These are phyloP conservation scores for Trichothecium roseum DNA, from an alignment of 2,329 filamentous ascomycete genomes.

Conservation along the genomic window DNA sequence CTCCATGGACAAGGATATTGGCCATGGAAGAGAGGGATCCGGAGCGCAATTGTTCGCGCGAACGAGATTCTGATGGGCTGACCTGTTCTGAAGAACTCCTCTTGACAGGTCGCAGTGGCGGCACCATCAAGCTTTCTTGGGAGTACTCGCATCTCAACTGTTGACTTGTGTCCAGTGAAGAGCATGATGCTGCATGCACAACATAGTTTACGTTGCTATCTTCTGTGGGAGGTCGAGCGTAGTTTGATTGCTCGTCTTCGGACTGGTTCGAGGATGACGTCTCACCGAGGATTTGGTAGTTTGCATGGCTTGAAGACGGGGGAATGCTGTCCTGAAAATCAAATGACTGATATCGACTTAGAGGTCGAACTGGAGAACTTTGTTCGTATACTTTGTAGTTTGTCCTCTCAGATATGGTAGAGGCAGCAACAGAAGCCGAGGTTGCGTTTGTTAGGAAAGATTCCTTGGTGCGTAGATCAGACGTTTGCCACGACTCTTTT, in stretches of 20 bases:
- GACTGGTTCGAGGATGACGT: constrained; percentile 36
- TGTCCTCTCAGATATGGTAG: constrained; percentile 37
- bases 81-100: constrained; percentile 37
- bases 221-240: constrained; percentile 20
- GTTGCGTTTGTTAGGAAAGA: constrained; percentile 9
- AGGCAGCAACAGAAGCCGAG: constrained; percentile 19
- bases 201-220: constrained; percentile 43
- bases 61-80: constrained; percentile 37
- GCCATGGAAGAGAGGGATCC: constrained; percentile 40
- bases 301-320: constrained; percentile 33
- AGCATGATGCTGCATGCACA: constrained; percentile 35
- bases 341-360: background rate
- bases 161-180: constrained; percentile 23
- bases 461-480: constrained; percentile 9
- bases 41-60: constrained; percentile 41
- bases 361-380: constrained; percentile 15
- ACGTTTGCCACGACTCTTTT: too few relatives aligned
- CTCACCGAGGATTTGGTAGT: constrained; percentile 40
- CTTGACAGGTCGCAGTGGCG: constrained; percentile 39
- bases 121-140: constrained; percentile 49
- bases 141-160: constrained; percentile 37
- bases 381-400: constrained; percentile 45
- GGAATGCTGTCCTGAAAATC: constrained; percentile 22
- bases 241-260: constrained; percentile 16
- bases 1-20: constrained; percentile 2